Evolutionary conservation across 2,329 filamentous ascomycete species (phyloP).

Genomic region (Aureobasidium sp.): DNA sequence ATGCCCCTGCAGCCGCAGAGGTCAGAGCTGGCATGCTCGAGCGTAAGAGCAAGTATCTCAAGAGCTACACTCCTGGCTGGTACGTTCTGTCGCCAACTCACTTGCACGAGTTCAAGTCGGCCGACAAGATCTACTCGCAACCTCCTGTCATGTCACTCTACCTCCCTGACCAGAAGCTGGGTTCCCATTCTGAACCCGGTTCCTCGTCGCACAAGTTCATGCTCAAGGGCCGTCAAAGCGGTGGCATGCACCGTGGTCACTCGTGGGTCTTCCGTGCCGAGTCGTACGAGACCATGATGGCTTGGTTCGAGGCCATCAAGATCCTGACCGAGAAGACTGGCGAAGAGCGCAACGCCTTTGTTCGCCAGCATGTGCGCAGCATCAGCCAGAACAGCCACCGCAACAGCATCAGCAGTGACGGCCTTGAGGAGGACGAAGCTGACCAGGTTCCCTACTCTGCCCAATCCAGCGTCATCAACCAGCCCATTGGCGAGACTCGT

Average conservation of each 20-base stretch:
- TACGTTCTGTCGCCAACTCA: conserved; percentile 95
- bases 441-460: conserved; percentile 60
- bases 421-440: conserved; percentile 69
- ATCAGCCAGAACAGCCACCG: conserved; percentile 57
- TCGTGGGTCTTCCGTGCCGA: conserved; percentile 63
- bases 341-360: conserved; percentile 81
- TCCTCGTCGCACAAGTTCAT: conserved; percentile 96
- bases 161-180: conserved; percentile 88
- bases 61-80: conserved; percentile 95
- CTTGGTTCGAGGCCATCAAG: conserved; percentile 93
- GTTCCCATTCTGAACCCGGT: conserved; percentile 75
- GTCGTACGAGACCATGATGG: conserved; percentile 87
- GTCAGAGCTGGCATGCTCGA: conserved; percentile 87
- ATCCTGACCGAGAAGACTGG: conserved; percentile 80
- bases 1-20: conserved; percentile 75
- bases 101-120: conserved; percentile 98
- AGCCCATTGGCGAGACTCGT: conserved; percentile 32
- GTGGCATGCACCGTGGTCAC: conserved; percentile 77
- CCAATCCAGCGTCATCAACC: conserved; percentile 32
- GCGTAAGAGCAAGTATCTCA: conserved; percentile 97
- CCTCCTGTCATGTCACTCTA: conserved; percentile 94
- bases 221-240: conserved; percentile 91
- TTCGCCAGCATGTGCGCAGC: conserved; percentile 72
- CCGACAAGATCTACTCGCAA: conserved; percentile 74
- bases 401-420: conserved; percentile 54